Percentiles rank a stretch among this genome's conserved stretches.
These are phyloP conservation scores for Gracilaria vermiculophylla DNA, from an alignment of 23 red algal genomes.

Conservation along the genomic window DNA sequence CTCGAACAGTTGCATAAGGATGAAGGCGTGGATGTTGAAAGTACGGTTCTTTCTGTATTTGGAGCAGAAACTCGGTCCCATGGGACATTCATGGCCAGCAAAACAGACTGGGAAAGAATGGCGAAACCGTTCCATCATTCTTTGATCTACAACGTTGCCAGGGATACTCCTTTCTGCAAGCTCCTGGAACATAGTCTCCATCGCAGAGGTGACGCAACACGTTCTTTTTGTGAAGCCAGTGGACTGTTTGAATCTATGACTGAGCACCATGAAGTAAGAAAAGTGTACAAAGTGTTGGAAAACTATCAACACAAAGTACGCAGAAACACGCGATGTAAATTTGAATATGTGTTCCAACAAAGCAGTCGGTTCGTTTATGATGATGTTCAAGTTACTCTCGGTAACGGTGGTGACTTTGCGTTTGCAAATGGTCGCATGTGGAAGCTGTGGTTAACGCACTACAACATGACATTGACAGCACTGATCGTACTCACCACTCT, in stretches of 20 bases:
- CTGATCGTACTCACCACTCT: no score
- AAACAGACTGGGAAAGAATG: slow-evolving; percentile 57
- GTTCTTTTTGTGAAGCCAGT: slow-evolving; percentile 64
- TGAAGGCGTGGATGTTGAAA: slow-evolving; percentile 16
- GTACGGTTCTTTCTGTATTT: slow-evolving; percentile 53
- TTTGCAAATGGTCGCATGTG: no score
- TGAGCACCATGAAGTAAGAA: slow-evolving; percentile 48
- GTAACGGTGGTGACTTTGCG: no score
- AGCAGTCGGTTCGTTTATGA: no score
- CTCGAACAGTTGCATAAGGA: slow-evolving; percentile 88
- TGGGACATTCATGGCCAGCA: slow-evolving; percentile 55
- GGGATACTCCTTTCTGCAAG: slow-evolving; percentile 17
- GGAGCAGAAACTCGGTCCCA: slow-evolving; percentile 50
- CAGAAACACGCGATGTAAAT: no score
- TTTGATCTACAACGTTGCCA: slow-evolving; percentile 18
- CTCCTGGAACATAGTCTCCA: slow-evolving; percentile 47
- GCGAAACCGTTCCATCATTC: slow-evolving; percentile 61
- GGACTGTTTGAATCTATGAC: slow-evolving; percentile 70
- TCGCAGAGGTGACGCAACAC: slow-evolving; percentile 26
- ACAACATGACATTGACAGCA: no score
- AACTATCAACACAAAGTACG: no score
- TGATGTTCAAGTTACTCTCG: no score
- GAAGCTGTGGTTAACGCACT: no score
- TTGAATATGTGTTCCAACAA: no score
- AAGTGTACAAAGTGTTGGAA: no score